phyloP scores from a whole-genome alignment of 176 grass and related monocot genomes.

The Eleusine coracana region DNA sequence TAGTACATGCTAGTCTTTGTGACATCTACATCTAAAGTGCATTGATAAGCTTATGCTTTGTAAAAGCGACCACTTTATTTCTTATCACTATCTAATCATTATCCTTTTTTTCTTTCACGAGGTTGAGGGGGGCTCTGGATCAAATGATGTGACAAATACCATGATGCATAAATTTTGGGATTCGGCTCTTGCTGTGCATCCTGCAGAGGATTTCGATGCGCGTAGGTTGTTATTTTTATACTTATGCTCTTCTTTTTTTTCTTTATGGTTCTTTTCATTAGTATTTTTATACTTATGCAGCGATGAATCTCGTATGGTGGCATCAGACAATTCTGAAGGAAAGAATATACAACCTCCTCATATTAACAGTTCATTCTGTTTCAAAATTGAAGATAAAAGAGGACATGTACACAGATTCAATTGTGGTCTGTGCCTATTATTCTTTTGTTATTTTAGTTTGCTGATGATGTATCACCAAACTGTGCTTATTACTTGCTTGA shows the following conservation, averaged over 20 bases:
- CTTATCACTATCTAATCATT: background rate
- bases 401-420: constrained; percentile 70
- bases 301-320: constrained; percentile 49
- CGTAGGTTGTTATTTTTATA: constrained; percentile 52
- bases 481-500: constrained; percentile 10
- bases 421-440: constrained; percentile 52
- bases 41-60: background rate
- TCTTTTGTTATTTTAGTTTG: constrained; percentile 12
- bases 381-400: constrained; percentile 56
- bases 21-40: background rate
- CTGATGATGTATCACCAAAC: background rate
- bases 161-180: constrained; percentile 93
- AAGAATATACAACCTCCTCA: constrained; percentile 55
- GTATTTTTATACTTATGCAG: constrained; percentile 41
- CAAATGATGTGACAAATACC: constrained; percentile 62
- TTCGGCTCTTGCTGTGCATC: constrained; percentile 62
- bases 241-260: background rate
- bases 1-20: background rate
- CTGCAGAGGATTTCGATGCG: constrained; percentile 60
- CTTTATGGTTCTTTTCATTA: background rate
- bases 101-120: background rate
- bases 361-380: constrained; percentile 62
- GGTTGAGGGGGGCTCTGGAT: constrained; percentile 41
- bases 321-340: constrained; percentile 48
- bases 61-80: background rate